Conservation (phyloP, 768 basidiomycete species). For the Leccinum fibrillosum region DNA sequence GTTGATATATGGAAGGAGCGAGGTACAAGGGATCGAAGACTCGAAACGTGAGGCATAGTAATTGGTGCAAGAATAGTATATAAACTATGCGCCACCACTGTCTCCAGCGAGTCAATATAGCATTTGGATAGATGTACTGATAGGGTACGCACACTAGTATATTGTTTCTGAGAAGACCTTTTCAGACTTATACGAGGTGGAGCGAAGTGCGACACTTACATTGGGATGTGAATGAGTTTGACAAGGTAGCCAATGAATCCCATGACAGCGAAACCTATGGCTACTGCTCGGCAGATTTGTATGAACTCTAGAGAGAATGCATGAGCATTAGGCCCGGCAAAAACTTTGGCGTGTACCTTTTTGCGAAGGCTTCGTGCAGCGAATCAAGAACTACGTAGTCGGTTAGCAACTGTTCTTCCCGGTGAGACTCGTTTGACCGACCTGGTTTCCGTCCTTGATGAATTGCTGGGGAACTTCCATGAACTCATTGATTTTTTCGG, state of each 20-base stretch:
- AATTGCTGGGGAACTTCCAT: slow-evolving; percentile 90
- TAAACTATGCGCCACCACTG: slow-evolving; percentile 73
- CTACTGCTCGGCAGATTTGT: slow-evolving; percentile 94
- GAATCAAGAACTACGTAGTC: slow-evolving; percentile 75
- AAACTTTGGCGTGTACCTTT: slow-evolving; percentile 56
- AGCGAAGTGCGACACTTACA: slow-evolving; percentile 54
- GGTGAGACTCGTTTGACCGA: slow-evolving; percentile 32
- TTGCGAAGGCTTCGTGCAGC: slow-evolving; percentile 96
- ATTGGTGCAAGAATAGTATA: slow-evolving; percentile 14
- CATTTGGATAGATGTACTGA: not conserved
- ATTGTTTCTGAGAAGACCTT: slow-evolving; percentile 68
- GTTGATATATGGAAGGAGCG: slow-evolving; percentile 15
- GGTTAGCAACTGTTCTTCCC: slow-evolving; percentile 9
- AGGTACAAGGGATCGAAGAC: slow-evolving; percentile 18
- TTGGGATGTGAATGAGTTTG: slow-evolving; percentile 97
- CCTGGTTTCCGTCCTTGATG: slow-evolving; percentile 90
- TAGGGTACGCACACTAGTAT: slow-evolving; percentile 84
- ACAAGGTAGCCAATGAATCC: slow-evolving; percentile 99
- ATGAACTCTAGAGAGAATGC: slow-evolving; percentile 65
- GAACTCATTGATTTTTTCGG: slow-evolving; percentile 88
- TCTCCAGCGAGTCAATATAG: slow-evolving; percentile 25
- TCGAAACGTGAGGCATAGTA: slow-evolving; percentile 10
- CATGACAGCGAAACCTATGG: slow-evolving; percentile 97
- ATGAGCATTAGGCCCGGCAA: slow-evolving; percentile 1
- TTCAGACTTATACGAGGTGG: slow-evolving; percentile 11